Evolutionary conservation across 768 basidiomycete genomes (phyloP).

Genomic region (Kwoniella sp.): DNA sequence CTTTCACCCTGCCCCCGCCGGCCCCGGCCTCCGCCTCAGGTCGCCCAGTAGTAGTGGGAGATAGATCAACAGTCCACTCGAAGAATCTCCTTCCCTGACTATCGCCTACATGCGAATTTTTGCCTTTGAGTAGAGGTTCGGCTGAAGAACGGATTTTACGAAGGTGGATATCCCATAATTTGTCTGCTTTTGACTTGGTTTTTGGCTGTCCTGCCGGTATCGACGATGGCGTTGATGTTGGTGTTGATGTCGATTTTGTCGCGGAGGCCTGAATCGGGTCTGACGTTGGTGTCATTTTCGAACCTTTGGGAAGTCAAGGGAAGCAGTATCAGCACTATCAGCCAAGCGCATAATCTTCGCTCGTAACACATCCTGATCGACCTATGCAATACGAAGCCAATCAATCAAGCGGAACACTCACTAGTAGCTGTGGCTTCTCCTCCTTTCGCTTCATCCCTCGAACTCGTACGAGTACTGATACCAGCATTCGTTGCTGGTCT

Average conservation of each 20-base stretch:
- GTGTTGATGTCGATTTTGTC: not conserved
- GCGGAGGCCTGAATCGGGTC: not conserved
- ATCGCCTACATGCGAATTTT: not conserved
- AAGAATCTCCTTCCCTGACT: constrained; percentile 35
- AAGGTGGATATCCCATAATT: constrained; percentile 42
- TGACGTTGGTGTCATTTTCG: too few relatives aligned
- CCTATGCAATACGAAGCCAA: too few relatives aligned
- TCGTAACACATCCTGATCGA: too few relatives aligned
- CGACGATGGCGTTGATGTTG: not conserved
- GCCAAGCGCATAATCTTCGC: too few relatives aligned
- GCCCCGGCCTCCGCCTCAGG: too few relatives aligned
- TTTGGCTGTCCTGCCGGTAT: constrained; percentile 6
- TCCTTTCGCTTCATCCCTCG: too few relatives aligned
- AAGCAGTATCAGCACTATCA: too few relatives aligned
- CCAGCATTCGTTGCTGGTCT: not conserved
- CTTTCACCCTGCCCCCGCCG: not conserved
- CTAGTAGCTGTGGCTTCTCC: not conserved
- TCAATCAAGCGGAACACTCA: not conserved
- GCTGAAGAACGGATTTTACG: constrained; percentile 34
- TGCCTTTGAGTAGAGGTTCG: constrained; percentile 17
- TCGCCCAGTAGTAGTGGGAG: too few relatives aligned
- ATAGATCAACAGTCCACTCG: constrained; percentile 30
- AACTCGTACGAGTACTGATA: too few relatives aligned
- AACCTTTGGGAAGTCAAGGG: too few relatives aligned
- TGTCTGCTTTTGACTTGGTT: constrained; percentile 40